phyloP scores from a whole-genome alignment of 2,329 filamentous ascomycete species.

The Penicillium griseofulvum region DNA sequence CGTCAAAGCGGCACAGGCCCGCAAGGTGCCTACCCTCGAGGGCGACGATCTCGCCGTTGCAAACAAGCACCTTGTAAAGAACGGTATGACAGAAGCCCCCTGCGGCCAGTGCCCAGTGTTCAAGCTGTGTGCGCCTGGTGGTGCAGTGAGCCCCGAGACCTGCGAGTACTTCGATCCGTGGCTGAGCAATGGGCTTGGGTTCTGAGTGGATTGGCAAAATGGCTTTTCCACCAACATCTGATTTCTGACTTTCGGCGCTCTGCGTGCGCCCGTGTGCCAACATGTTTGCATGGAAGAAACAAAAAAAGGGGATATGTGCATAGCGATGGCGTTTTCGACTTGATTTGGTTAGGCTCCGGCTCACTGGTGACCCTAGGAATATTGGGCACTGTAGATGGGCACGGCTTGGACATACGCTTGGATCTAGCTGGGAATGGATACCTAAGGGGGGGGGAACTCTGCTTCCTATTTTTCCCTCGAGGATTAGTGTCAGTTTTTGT shows the following conservation, averaged over 20 bases:
- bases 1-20: slow-evolving; percentile 35
- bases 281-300: slow-evolving; percentile 22
- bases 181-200: slow-evolving; percentile 54
- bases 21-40: slow-evolving; percentile 29
- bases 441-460: not conserved
- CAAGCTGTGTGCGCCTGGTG: slow-evolving; percentile 84
- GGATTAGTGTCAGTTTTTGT: not conserved
- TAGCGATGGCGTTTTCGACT: slow-evolving; percentile 40
- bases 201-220: slow-evolving; percentile 22
- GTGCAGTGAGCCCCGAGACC: slow-evolving; percentile 82
- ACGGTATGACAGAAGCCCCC: slow-evolving; percentile 81
- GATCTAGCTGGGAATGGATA: slow-evolving; percentile 1
- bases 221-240: not conserved
- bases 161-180: slow-evolving; percentile 91
- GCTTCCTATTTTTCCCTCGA: not conserved
- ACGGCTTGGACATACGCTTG: slow-evolving; percentile 9
- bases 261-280: slow-evolving; percentile 14
- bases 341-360: slow-evolving; percentile 9
- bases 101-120: slow-evolving; percentile 93
- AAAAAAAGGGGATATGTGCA: slow-evolving; percentile 30
- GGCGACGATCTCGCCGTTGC: slow-evolving; percentile 36
- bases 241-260: slow-evolving; percentile 7
- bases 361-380: not conserved
- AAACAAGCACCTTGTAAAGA: slow-evolving; percentile 50
- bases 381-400: not conserved